A percentile compares a stretch with the other conserved stretches of the same genome.
Evolutionary conservation across 352 stramenopile genomes (phyloP).

Genomic region (Phytophthora chlamydospora): DNA sequence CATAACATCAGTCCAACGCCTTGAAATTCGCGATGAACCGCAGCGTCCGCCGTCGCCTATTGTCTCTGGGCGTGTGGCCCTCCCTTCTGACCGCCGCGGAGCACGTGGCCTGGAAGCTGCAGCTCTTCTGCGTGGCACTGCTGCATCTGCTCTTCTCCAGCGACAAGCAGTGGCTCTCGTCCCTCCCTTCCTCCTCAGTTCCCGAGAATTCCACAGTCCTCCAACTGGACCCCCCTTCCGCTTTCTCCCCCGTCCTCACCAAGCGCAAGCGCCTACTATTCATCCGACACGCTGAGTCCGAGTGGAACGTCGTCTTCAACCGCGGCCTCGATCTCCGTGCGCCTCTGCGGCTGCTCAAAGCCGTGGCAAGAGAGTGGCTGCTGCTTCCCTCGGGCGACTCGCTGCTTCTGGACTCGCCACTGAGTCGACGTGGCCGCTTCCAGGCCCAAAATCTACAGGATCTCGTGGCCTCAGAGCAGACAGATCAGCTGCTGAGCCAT

Average conservation of each 20-base stretch:
- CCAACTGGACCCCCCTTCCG: neutral
- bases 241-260: conserved; percentile 4
- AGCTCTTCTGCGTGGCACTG: conserved; percentile 63
- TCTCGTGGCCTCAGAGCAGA: conserved; percentile 37
- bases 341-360: conserved; percentile 54
- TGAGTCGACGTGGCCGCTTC: conserved; percentile 63
- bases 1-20: no score
- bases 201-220: conserved; percentile 1
- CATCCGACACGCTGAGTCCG: conserved; percentile 86
- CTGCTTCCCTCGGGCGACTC: conserved; percentile 72
- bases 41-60: conserved; percentile 14
- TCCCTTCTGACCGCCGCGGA: conserved; percentile 43
- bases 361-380: conserved; percentile 71
- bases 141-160: conserved; percentile 81
- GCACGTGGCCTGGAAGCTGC: conserved; percentile 66
- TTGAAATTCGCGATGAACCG: conserved; percentile 18
- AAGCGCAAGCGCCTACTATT: conserved; percentile 78
- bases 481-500: conserved; percentile 49
- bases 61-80: conserved; percentile 27
- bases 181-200: neutral
- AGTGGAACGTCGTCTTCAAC: conserved; percentile 92
- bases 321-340: conserved; percentile 58
- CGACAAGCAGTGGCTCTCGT: conserved; percentile 55
- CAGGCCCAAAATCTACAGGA: conserved; percentile 65
- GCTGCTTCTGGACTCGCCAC: conserved; percentile 85